phyloP scores from a whole-genome alignment of 768 basidiomycete species.

The Dioszegia crocea region DNA sequence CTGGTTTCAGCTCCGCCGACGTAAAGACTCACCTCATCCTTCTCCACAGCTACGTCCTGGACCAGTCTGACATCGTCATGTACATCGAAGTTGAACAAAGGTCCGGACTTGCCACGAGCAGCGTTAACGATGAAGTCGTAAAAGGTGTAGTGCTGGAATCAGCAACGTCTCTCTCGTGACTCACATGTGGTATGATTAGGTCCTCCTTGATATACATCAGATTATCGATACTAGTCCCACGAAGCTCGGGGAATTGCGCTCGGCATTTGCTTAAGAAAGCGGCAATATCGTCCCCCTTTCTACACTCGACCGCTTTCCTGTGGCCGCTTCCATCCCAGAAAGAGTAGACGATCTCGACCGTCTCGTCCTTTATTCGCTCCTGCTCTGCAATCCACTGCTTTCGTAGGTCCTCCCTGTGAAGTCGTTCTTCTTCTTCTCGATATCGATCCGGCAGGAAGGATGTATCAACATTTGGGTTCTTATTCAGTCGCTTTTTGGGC shows the following conservation, averaged over 20 bases:
- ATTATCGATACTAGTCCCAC: slow-evolving; percentile 87
- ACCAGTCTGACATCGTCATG: slow-evolving; percentile 95
- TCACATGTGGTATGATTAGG: slow-evolving; percentile 89
- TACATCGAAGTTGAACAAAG: slow-evolving; percentile 96
- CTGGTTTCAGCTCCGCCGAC: slow-evolving; percentile 15
- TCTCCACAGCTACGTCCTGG: slow-evolving; percentile 91
- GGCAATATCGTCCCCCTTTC: slow-evolving; percentile 88
- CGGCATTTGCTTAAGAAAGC: slow-evolving; percentile 88
- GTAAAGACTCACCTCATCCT: slow-evolving; percentile 71
- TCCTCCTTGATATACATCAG: slow-evolving; percentile 99
- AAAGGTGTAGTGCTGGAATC: slow-evolving; percentile 85
- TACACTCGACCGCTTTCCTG: slow-evolving; percentile 88
- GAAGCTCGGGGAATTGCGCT: slow-evolving; percentile 84
- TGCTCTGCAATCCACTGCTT: slow-evolving; percentile 79
- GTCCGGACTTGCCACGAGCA: slow-evolving; percentile 95
- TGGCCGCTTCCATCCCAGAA: slow-evolving; percentile 99
- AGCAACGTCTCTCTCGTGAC: slow-evolving; percentile 38
- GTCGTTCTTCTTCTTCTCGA: slow-evolving; percentile 85
- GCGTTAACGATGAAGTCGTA: slow-evolving; percentile 99
- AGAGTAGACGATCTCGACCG: slow-evolving; percentile 88
- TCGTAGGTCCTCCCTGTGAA: slow-evolving; percentile 79
- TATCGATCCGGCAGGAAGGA: slow-evolving; percentile 98
- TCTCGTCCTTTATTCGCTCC: slow-evolving; percentile 64
- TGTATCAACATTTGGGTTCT: slow-evolving; percentile 95
- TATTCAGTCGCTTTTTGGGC: slow-evolving; percentile 70